These are phyloP conservation scores for Nothophytophthora sp. DNA, from an alignment of 352 stramenopile genomes.

Conservation along the genomic window DNA sequence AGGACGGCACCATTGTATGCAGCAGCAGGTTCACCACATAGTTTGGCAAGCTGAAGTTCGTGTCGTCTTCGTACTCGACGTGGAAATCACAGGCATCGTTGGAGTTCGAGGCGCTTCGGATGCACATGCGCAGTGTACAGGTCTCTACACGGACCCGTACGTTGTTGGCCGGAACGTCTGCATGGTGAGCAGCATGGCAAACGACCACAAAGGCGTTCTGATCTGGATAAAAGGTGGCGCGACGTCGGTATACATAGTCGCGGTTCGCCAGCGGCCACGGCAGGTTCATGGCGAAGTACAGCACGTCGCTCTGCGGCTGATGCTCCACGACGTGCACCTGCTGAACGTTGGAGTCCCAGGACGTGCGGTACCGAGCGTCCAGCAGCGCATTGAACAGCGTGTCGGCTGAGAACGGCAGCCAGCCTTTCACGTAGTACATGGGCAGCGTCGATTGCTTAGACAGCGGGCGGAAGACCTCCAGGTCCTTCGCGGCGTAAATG, in stretches of 20 bases:
- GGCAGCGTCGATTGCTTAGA: conserved; percentile 55
- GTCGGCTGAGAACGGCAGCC: conserved; percentile 65
- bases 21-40: conserved; percentile 66
- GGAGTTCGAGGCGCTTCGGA: conserved; percentile 48
- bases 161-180: conserved; percentile 34
- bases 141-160: conserved; percentile 66
- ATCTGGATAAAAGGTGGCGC: conserved; percentile 50
- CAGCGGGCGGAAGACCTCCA: conserved; percentile 66
- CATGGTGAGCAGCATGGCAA: conserved; percentile 61
- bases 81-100: conserved; percentile 69
- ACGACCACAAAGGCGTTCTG: conserved; percentile 70
- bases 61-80: conserved; percentile 81
- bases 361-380: conserved; percentile 56
- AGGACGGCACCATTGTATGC: conserved; percentile 50
- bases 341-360: conserved; percentile 57
- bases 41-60: conserved; percentile 75
- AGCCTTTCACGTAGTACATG: conserved; percentile 72
- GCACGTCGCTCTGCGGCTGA: conserved; percentile 50
- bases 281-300: conserved; percentile 60
- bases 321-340: conserved; percentile 51
- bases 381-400: conserved; percentile 69
- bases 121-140: conserved; percentile 55
- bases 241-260: conserved; percentile 81
- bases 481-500: conserved; percentile 74
- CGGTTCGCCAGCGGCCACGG: conserved; percentile 71